Percentiles rank a stretch among this genome's conserved stretches.
phyloP scores from a whole-genome alignment of 176 grass and related monocot species.

The Eragrostis nindensis region DNA sequence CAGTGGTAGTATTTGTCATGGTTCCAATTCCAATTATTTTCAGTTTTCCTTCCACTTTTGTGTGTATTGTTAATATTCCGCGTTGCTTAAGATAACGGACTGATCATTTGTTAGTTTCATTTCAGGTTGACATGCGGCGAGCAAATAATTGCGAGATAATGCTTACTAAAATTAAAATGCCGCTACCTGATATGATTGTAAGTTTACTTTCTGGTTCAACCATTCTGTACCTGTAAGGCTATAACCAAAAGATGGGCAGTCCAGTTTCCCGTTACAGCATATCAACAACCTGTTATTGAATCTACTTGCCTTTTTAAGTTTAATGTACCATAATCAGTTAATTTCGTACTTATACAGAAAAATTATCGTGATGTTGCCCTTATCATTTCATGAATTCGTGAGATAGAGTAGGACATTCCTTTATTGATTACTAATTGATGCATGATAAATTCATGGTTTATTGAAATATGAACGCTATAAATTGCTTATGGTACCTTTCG shows the following conservation, averaged over 20 bases:
- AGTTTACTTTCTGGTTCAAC: slow-evolving; percentile 50
- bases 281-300: not conserved
- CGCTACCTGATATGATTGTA: slow-evolving; percentile 99
- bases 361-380: not conserved
- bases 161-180: slow-evolving; percentile 99
- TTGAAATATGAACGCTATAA: not conserved
- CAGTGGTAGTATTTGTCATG: slow-evolving; percentile 4
- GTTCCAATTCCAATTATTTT: slow-evolving; percentile 34
- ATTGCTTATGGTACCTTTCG: not conserved
- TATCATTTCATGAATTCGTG: slow-evolving; percentile 3
- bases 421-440: not conserved
- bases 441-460: slow-evolving; percentile 10
- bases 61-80: slow-evolving; percentile 11
- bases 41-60: slow-evolving; percentile 2
- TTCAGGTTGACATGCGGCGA: slow-evolving; percentile 96
- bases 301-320: not conserved
- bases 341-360: slow-evolving; percentile 6
- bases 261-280: slow-evolving; percentile 7
- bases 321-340: slow-evolving; percentile 1
- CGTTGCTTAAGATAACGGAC: slow-evolving; percentile 5
- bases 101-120: slow-evolving; percentile 40
- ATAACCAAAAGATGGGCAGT: slow-evolving; percentile 17
- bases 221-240: slow-evolving; percentile 12
- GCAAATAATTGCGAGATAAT: slow-evolving; percentile 99
- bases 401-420: not conserved